phyloP scores from a whole-genome alignment of 176 grass and related monocot species.

The Hyparrhenia diplandra region DNA sequence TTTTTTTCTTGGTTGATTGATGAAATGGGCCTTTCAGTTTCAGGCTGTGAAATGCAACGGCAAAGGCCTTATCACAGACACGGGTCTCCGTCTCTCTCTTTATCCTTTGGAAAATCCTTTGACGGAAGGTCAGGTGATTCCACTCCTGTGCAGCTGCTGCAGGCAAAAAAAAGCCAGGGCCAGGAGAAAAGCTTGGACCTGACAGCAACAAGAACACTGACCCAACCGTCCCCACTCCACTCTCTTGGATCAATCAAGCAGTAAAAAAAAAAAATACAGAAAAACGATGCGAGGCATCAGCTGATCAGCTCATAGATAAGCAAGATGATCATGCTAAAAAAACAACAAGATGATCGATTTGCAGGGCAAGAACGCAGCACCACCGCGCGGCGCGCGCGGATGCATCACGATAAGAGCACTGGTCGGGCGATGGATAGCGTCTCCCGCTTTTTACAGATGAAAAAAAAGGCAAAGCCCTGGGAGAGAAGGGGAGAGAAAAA shows the following conservation, averaged over 20 bases:
- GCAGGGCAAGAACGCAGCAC: not conserved
- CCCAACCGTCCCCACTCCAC: conserved; percentile 15
- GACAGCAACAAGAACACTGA: conserved; percentile 37
- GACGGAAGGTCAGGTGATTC: conserved; percentile 10
- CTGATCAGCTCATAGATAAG: not conserved
- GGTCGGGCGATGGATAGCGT: conserved; percentile 16
- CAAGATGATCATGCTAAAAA: no score
- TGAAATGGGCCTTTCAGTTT: not conserved
- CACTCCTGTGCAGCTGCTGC: not conserved
- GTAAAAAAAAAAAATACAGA: not conserved
- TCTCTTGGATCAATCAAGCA: not conserved
- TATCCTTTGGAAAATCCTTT: not conserved
- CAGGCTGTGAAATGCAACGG: conserved; percentile 2
- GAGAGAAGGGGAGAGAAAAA: not conserved
- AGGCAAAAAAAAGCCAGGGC: no score
- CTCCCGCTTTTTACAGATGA: conserved; percentile 32
- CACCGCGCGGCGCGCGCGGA: no score
- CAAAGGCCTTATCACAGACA: not conserved
- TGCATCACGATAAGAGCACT: conserved; percentile 38
- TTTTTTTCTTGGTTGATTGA: not conserved
- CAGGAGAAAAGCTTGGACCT: no score
- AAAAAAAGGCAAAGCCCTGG: not conserved
- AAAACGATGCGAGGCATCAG: not conserved
- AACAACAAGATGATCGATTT: not conserved
- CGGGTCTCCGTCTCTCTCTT: not conserved